Conservation (phyloP, 2,329 filamentous ascomycete genomes). For the Raffaelea deltoideospora region DNA sequence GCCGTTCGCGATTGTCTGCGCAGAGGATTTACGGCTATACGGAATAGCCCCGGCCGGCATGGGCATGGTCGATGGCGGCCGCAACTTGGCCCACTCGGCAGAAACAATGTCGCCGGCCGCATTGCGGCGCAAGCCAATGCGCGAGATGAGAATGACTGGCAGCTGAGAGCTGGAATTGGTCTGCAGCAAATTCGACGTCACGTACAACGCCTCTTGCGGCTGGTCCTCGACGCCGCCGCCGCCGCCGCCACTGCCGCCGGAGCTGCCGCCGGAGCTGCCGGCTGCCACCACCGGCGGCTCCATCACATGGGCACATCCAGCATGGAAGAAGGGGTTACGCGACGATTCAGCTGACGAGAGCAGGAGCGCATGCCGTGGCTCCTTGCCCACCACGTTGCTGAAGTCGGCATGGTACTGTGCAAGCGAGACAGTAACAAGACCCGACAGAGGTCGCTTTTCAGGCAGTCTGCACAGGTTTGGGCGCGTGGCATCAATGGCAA, state of each 20-base stretch:
- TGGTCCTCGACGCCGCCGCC: background rate
- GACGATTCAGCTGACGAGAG: conserved; percentile 23
- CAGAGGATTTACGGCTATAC: too few species aligned
- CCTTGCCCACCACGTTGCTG: conserved; percentile 16
- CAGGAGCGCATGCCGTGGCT: conserved; percentile 22
- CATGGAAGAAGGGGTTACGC: conserved; percentile 29
- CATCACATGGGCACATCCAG: conserved; percentile 25
- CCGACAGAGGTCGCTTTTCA: too few species aligned
- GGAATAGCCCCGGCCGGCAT: conserved; percentile 49
- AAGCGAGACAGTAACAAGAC: too few species aligned
- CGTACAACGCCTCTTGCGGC: conserved; percentile 24
- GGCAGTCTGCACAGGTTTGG: too few species aligned
- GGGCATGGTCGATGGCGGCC: conserved; percentile 24
- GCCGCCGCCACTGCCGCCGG: background rate
- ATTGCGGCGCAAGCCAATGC: conserved; percentile 18
- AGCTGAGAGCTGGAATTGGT: conserved; percentile 19
- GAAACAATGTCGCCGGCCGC: conserved; percentile 13
- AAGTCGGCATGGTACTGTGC: conserved; percentile 23
- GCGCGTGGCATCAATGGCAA: too few species aligned
- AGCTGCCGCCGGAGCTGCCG: background rate
- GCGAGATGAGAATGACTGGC: conserved; percentile 30
- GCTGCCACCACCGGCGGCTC: conserved; percentile 2
- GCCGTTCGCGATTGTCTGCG: too few species aligned
- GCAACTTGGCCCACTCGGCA: conserved; percentile 24
- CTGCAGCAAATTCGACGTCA: conserved; percentile 28